Evolutionary conservation across 345 rosid species (phyloP), one percentile per base, ranked within the genome.

Genomic region (Turritis glabra): DNA sequence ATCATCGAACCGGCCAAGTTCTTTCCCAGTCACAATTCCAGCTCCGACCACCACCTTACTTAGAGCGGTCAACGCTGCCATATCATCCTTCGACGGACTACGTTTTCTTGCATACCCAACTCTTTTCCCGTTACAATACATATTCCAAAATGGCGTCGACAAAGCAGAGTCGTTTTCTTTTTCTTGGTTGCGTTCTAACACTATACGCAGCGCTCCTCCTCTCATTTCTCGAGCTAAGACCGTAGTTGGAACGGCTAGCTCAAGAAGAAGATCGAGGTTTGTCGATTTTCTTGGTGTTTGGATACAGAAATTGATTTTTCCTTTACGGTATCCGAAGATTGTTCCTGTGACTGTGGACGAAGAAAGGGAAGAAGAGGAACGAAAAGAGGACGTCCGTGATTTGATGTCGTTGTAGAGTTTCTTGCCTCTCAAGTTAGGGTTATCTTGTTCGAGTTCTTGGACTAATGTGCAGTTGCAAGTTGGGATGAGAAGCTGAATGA

Each of bases 211-310:
- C 51, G 66, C 48, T 3, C 92, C 92, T 17, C 84, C 84, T 70
- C 81, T 80, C 94, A 90, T 90, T 77, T 90, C 97, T 11, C 81
- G 70, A 43, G 97, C 97, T 27, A 90, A 35, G 35, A 72, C 62
- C 5, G 82, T 60, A 8, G 92, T 83, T 6, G 94, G 83, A 7
- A 90, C 78, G 0, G 85, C 78, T 18, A 90, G 79, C 41, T 90
- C 88, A 1, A 90, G 81, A 66, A 88, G 89, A 65, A 85, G 79
- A 72, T 80, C 35, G 2, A 82, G 83, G 77, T 63, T 75, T 43
- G 69, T 48, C 61, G 89, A 82, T 13, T 78, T 84, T 69, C 82
- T 23, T 69, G 74, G 70, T 53, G 81, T 17, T 78, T 90, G 94
- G 75, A 90, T 79, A 40, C 92, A 88, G 43, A 90, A 79, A 47